phyloP scores from a whole-genome alignment of 2,329 filamentous ascomycete species.

The Waltergamsia citrina region DNA sequence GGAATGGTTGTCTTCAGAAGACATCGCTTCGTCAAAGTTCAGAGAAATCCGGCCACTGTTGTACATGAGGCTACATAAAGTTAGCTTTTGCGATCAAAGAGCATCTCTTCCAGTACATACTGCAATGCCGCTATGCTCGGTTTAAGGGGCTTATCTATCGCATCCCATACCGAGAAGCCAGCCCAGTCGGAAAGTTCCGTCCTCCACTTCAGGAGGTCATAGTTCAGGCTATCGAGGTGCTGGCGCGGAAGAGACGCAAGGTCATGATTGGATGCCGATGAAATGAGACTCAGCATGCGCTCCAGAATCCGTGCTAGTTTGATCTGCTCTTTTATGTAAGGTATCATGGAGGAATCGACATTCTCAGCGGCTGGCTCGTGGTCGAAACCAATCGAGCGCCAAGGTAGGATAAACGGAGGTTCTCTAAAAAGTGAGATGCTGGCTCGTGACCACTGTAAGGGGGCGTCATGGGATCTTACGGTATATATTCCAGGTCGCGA shows the following conservation, averaged over 20 bases:
- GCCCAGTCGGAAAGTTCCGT: slow-evolving; percentile 10
- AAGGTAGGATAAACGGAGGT: slow-evolving; percentile 10
- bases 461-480: neutral
- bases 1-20: neutral
- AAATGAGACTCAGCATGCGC: slow-evolving; percentile 10
- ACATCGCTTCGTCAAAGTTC: slow-evolving; percentile 11
- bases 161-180: slow-evolving; percentile 11
- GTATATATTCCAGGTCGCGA: neutral
- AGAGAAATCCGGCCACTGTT: slow-evolving; percentile 14
- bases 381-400: slow-evolving; percentile 13
- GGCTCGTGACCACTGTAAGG: neutral
- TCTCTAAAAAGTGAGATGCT: slow-evolving; percentile 7
- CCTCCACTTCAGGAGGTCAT: slow-evolving; percentile 9
- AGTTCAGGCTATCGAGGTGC: slow-evolving; percentile 11
- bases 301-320: slow-evolving; percentile 10
- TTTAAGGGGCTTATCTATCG: slow-evolving; percentile 7
- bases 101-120: no score
- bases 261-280: neutral
- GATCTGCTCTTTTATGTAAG: no score
- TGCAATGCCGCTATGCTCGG: slow-evolving; percentile 12
- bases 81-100: neutral
- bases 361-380: no score
- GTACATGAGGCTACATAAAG: slow-evolving; percentile 7
- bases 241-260: slow-evolving; percentile 4
- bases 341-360: no score